Conservation (phyloP, 352 stramenopile genomes). For the Globisporangium viniferum region DNA sequence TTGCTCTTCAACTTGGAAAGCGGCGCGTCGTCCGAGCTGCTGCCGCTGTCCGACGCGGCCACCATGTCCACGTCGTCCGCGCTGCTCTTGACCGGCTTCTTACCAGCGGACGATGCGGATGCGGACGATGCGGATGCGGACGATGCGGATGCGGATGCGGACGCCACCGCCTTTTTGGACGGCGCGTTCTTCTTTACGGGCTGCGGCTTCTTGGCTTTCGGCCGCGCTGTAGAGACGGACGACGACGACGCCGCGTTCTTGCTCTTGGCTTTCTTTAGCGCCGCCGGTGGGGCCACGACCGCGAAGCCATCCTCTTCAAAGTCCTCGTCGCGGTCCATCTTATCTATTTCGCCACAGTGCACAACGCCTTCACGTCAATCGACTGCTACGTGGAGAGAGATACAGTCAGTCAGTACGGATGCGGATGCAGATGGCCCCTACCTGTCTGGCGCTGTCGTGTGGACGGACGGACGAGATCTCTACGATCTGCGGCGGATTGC, state of each 20-base stretch:
- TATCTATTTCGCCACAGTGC: background rate
- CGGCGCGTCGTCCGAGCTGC: slow-evolving; percentile 7
- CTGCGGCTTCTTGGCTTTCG: slow-evolving; percentile 12
- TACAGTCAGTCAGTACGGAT: background rate
- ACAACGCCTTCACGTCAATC: background rate
- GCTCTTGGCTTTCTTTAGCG: slow-evolving; percentile 7
- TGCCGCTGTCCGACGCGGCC: background rate
- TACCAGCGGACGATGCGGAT: background rate
- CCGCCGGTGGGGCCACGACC: slow-evolving; percentile 8
- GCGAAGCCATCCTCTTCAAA: slow-evolving; percentile 15
- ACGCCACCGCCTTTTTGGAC: background rate
- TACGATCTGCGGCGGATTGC: background rate
- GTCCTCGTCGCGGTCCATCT: slow-evolving; percentile 16
- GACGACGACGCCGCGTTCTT: background rate
- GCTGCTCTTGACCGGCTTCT: slow-evolving; percentile 6
- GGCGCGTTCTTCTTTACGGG: slow-evolving; percentile 1
- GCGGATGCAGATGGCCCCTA: background rate
- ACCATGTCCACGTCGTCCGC: background rate
- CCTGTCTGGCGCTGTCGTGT: background rate
- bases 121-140: background rate
- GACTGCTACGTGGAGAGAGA: background rate
- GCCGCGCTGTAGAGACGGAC: background rate
- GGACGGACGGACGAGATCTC: background rate
- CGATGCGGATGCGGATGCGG: no score
- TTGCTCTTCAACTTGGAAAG: slow-evolving; percentile 8